Evolutionary conservation across 345 rosid species (phyloP), one percentile per base, ranked within the genome.

Genomic region (Gossypium ekmanianum): DNA sequence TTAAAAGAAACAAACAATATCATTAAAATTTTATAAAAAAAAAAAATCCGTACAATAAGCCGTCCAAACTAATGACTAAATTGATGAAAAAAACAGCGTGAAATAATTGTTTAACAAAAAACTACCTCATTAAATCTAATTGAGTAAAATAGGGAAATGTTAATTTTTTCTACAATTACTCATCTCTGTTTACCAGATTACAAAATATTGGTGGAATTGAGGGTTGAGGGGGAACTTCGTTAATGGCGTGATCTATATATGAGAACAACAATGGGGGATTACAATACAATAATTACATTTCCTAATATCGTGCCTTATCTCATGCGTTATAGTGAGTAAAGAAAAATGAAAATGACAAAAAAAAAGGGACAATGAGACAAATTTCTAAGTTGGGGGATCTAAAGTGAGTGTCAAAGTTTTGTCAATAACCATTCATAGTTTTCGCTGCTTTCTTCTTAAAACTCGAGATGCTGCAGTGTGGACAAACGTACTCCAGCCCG

Each of bases 401-500:
- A 72, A 74, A 39, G 56, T 72, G 27, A 29, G 51, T 10, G 76
- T 77, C 68, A 64, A 73, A 34, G 20, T 72, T 34, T 50, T 56
- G 74, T 86, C 69, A 88, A 80, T 86, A 83, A 58, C 97, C 98
- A 69, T 88, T 93, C 51, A 82, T 47, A 8, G 88, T 84, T 83
- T 87, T 94, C 85, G 86, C 92, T 22, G 98, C 79, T 84, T 93
- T 95, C 90, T 95, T 95, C 88, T 84, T 87, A 83, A 87, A 91
- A 77, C 89, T 90, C 55, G 97, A 82, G 58, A 87, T 71, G 77
- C 98, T 96, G 88, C 99, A 96, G 74, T 89, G 93, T 1, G 99
- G 99, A 78, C 99, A 96, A 9, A 93, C 89, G 65, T 96, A 96
- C 84, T 96, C 99, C 85, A 96, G 81, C 59, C 98, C 99, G 10